Evolutionary conservation across 257 asterid species (phyloP).

Genomic region (Primulina eburnea): DNA sequence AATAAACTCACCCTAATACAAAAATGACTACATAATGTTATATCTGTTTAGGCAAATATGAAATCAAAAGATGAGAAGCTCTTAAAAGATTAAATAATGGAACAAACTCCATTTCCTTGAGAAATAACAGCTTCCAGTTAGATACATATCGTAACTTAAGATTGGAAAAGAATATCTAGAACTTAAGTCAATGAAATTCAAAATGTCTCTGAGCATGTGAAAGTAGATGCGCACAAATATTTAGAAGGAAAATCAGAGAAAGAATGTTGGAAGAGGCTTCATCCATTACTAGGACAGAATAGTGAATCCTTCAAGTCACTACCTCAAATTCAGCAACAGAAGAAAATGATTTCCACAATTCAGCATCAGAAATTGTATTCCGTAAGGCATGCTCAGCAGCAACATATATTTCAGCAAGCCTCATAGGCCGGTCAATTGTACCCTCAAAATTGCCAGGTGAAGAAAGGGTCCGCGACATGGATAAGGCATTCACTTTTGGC

Average conservation of each 20-base stretch:
- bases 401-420: constrained; percentile 90
- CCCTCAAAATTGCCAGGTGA: constrained; percentile 83
- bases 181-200: constrained; percentile 1
- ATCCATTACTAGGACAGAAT: constrained; percentile 14
- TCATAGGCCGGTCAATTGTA: constrained; percentile 84
- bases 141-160: not conserved
- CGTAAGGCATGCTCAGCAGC: constrained; percentile 92
- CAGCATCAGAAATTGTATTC: constrained; percentile 68
- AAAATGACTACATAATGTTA: constrained; percentile 15
- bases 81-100: constrained; percentile 19
- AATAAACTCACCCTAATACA: constrained; percentile 11
- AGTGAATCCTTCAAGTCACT: constrained; percentile 22
- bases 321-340: constrained; percentile 90
- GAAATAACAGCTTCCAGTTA: constrained; percentile 16
- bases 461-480: constrained; percentile 84
- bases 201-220: constrained; percentile 4
- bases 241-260: constrained; percentile 20
- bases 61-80: constrained; percentile 18
- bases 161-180: constrained; percentile 15
- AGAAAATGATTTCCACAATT: constrained; percentile 70
- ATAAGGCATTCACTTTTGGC: constrained; percentile 41
- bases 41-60: constrained; percentile 15
- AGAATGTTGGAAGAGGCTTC: not conserved
- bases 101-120: constrained; percentile 20
- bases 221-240: not conserved